Conservation (phyloP, 805 yeast genomes). For the Candida nanaspora region DNA sequence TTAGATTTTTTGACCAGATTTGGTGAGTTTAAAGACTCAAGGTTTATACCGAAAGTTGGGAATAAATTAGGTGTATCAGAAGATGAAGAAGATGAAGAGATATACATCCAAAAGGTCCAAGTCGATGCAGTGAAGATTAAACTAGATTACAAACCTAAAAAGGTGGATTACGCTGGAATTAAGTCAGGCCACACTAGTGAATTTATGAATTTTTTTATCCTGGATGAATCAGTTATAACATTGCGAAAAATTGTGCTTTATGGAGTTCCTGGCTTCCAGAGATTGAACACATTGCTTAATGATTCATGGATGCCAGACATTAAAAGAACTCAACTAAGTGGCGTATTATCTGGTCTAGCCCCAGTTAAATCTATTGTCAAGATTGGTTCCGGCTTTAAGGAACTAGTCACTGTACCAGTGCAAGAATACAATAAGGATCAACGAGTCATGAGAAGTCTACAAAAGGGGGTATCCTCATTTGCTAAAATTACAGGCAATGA, state of each 20-base stretch:
- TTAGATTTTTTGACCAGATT: constrained; percentile 76
- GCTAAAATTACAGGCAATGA: constrained; percentile 77
- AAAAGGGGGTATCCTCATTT: constrained; percentile 68
- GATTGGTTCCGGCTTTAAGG: constrained; percentile 71
- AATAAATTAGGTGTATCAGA: too few relatives aligned
- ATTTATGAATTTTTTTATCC: constrained; percentile 77
- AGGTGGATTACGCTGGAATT: constrained; percentile 75
- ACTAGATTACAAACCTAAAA: constrained; percentile 89
- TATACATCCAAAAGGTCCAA: constrained; percentile 62
- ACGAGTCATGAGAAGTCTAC: constrained; percentile 57
- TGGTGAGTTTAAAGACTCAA: constrained; percentile 66
- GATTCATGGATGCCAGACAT: constrained; percentile 88
- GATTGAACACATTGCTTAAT: constrained; percentile 47
- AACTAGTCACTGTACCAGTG: constrained; percentile 65
- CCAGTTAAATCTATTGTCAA: constrained; percentile 73
- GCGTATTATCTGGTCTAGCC: constrained; percentile 76
- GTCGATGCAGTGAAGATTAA: constrained; percentile 54
- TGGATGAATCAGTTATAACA: constrained; percentile 76
- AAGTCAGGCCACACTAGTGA: constrained; percentile 84
- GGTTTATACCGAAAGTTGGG: constrained; percentile 41
- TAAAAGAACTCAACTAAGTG: constrained; percentile 69
- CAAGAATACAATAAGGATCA: constrained; percentile 73
- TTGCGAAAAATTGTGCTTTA: constrained; percentile 56
- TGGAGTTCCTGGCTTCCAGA: constrained; percentile 72
- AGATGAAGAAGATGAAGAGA: constrained; percentile 52